Evolutionary conservation across 2,329 filamentous ascomycete species (phyloP), one percentile per base, ranked within the genome.

Genomic region (Teratosphaeria gauchensis): DNA sequence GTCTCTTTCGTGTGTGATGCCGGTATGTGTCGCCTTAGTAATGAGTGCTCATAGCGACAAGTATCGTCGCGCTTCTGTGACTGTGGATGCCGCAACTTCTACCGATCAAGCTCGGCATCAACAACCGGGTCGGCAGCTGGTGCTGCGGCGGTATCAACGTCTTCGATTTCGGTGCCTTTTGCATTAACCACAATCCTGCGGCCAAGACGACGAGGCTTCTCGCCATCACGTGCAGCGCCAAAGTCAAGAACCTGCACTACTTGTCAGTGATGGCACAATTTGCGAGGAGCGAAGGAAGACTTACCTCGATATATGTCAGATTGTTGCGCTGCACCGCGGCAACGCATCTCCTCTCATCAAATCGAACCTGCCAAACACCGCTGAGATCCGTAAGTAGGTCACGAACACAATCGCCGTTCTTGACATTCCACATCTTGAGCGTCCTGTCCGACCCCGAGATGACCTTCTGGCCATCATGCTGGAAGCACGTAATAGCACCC

Each of bases 291-390:
- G 24, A 28, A 28, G 24, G 24, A 54, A 28, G 55, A 75, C 85
- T 77, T 73, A 96, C 94, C 84, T 99, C 94, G 59, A 99, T 91
- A 73, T 95, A 99, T 21, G 94, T 99, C 67, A 96, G 76, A 68
- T 85, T 87, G 64, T 96, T 90, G 58, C 94, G 84, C 78, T 99
- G 94, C 58, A 99, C 94, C 52, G 94, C 94, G 60, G 94, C 94
- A 59, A 99, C 94, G 72, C 94, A 99, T 72, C 92, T 84, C 65
- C 94, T 83, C 71, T 95, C 90, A 69, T 99, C 92, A 76, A 99
- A 99, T 69, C 94, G 94, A 68, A 99, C 94, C 77, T 99, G 94
- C 94, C 94, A 99, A 7, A 99, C 94, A n/a, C 92, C 92, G 65
- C 87, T 92, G 38, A 99, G 80, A 69, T 96, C 92, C 14, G 90